Base-by-base conservation (phyloP, 805 yeast species). In the Helenozyma rhizophorensis region DNA sequence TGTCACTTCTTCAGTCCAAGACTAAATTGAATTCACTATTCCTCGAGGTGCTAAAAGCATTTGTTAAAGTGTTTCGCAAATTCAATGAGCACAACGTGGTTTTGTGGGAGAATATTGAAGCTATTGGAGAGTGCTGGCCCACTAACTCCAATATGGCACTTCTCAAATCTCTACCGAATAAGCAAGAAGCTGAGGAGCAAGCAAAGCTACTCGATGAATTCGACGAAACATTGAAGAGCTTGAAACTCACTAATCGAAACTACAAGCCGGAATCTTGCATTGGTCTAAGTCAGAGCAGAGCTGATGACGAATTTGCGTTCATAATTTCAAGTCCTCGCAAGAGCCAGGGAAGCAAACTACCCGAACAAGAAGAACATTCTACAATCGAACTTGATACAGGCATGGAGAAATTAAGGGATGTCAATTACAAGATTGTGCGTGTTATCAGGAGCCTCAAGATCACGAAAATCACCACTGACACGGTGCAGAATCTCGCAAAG, bases 381-480 rank as follows among this genome's bases (percentile, higher is more conserved):
- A 11, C 14, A 14, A 13, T 23, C n/a, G 21, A 30, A 8, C 13
- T 24, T 5, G 45, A 47, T 1, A 50, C 48, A 22, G 37, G 42
- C 14, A 50, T 62, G 53, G 37, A 45, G 22, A 36, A 48, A 6
- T 49, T 65, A 9, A 46, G 66, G 21, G 68, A 65, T 14, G 32
- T 62, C 14, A 66, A 66, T 37, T 61, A 64, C 44, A 56, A 56
- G 23, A 43, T 67, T 9, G 62, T 65, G 8, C 43, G 57, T 22
- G 58, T 57, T 1, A 60, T 67, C 16, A 47, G 70, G 13, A 43
- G 54, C 7, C 48, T 66, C 26, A 62, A 56, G 30, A 35, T 64
- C 13, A 57, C 70, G 22, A 65, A 63, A 33, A 48, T 67, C n/a
- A 53, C 66, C 2, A 48, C 43, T 11, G 66, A 61, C 1, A 36